Evolutionary conservation across 2,329 filamentous ascomycete species (phyloP).

Genomic region (Hypoxylon sp.): DNA sequence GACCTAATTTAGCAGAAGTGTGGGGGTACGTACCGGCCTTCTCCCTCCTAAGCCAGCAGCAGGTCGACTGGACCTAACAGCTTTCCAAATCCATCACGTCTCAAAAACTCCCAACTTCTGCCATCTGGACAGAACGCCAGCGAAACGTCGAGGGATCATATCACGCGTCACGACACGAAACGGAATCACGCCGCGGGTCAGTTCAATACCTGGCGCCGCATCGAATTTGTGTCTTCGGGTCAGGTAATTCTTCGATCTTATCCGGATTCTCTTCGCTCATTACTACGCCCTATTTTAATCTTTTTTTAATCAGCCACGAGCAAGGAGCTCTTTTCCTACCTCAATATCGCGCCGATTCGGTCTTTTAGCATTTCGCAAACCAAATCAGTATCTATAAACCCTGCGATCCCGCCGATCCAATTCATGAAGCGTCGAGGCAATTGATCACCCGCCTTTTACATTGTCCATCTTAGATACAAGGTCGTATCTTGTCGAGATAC

Average conservation of each 20-base stretch:
- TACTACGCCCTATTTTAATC: conserved; percentile 32
- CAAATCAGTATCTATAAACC: conserved; percentile 4
- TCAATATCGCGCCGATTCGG: conserved; percentile 17
- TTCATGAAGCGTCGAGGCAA: conserved; percentile 28
- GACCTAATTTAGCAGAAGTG: conserved; percentile 38
- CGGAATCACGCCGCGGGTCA: conserved; percentile 6
- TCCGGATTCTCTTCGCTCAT: conserved; percentile 46
- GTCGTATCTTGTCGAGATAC: conserved; percentile 25
- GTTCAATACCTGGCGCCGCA: conserved; percentile 11
- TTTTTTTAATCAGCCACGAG: conserved; percentile 25
- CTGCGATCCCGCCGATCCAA: not conserved
- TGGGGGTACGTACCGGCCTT: conserved; percentile 20
- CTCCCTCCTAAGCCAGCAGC: not conserved
- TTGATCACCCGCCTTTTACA: conserved; percentile 35
- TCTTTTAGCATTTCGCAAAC: conserved; percentile 13
- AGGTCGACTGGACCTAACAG: conserved; percentile 33
- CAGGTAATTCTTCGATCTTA: conserved; percentile 27
- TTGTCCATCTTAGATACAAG: conserved; percentile 27
- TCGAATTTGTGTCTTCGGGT: conserved; percentile 27
- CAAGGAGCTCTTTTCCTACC: conserved; percentile 5
- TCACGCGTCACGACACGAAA: conserved; percentile 16
- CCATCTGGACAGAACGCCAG: conserved; percentile 20
- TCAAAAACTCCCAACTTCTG: conserved; percentile 34
- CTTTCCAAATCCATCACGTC: conserved; percentile 41
- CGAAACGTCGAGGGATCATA: conserved; percentile 22